Base-by-base conservation (phyloP, 1,284 basidiomycete species). In the Fomitiporia mediterranea region DNA sequence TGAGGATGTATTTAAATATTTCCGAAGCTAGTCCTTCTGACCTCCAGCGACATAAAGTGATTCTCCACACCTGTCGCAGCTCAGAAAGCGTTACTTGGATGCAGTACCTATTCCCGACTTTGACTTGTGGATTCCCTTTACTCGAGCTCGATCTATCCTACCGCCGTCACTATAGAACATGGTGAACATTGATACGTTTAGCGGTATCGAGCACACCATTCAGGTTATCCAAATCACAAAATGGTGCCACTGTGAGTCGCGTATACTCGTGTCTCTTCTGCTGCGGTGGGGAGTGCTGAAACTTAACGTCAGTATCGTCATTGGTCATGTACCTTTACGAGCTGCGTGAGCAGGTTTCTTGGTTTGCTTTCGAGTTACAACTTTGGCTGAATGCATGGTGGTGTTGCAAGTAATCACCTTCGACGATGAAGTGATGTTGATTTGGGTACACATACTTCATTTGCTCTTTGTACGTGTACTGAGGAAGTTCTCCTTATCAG, bases 401-500 rank as follows among this genome's bases (percentile, higher is more conserved):
- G n/a, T n/a, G 9, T 6, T 15, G 23, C 21, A 4, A 52, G 51
- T 52, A 15, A 38, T 52, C 19, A 52, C 51, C 7, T 42, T 52
- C 40, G 51, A 40, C 19, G 40, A 42, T 30, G 51, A 52, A 40
- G 51, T 52, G 21, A 42, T 23, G 19, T 40, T 42, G 51, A 52
- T 52, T 17, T 52, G 51, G 51, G 51, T 52, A 27, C 30, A 11
- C 3, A 17, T n/a, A 15, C 17, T 30, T 17, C 17, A 30, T 28
- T 30, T 7, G 3, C 15, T 28, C 28, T 11, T 30, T 19, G 25
- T 11, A 7, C 21, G 13, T n/a, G n/a, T n/a, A n/a, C n/a, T n/a
- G n/a, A n/a, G n/a, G n/a, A n/a, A n/a, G n/a, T n/a, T n/a, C n/a
- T n/a, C n/a, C n/a, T n/a, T 6, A 34, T 34, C 19, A 52, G 51